phyloP scores from a whole-genome alignment of 805 yeast genomes.

The Candida qinlingensis region DNA sequence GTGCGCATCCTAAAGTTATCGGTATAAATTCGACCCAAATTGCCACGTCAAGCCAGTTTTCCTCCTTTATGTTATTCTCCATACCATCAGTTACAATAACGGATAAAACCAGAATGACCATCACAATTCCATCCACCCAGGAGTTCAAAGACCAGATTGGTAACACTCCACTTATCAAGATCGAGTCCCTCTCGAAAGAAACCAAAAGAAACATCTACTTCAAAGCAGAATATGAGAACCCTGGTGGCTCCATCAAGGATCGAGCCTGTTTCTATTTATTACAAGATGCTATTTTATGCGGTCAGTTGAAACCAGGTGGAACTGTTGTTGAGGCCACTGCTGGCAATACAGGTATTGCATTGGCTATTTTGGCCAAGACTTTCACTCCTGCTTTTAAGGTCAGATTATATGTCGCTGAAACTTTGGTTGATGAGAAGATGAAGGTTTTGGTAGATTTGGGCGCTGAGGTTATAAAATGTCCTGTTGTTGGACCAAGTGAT shows the following conservation, averaged over 20 bases:
- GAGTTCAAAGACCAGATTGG: slow-evolving; percentile 38
- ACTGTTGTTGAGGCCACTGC: slow-evolving; percentile 77
- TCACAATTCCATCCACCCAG: slow-evolving; percentile 6
- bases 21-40: neutral
- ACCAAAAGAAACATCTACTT: slow-evolving; percentile 74
- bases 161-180: slow-evolving; percentile 64
- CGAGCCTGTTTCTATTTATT: slow-evolving; percentile 71
- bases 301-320: slow-evolving; percentile 56
- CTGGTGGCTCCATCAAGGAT: slow-evolving; percentile 84
- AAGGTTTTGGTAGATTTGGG: slow-evolving; percentile 55
- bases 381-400: slow-evolving; percentile 39
- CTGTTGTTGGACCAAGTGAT: slow-evolving; percentile 58
- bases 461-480: slow-evolving; percentile 59
- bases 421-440: slow-evolving; percentile 66
- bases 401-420: slow-evolving; percentile 73
- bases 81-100: too few relatives aligned
- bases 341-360: slow-evolving; percentile 81
- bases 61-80: neutral
- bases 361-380: slow-evolving; percentile 56
- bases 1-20: neutral
- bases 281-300: slow-evolving; percentile 48
- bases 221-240: slow-evolving; percentile 67
- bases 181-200: slow-evolving; percentile 50
- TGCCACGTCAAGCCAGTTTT: neutral
- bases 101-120: neutral